These are phyloP conservation scores for Dryas drummondii DNA, from an alignment of 306 rosid species.

Conservation along the genomic window DNA sequence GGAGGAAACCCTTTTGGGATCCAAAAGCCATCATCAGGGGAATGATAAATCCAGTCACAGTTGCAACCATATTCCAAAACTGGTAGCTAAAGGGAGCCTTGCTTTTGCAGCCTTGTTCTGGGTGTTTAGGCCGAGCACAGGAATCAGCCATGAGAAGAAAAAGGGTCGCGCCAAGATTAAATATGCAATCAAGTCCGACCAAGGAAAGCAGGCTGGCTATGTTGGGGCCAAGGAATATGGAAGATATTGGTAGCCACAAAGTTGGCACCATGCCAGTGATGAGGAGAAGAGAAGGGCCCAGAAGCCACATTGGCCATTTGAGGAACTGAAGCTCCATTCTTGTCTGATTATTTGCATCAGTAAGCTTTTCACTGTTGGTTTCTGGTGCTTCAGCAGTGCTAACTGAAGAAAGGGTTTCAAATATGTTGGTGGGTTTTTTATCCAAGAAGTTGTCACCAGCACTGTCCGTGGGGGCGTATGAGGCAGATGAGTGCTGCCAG, in stretches of 20 bases:
- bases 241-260: slow-evolving; percentile 83
- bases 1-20: slow-evolving; percentile 59
- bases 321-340: slow-evolving; percentile 51
- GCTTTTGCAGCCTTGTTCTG: slow-evolving; percentile 52
- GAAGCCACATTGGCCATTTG: slow-evolving; percentile 92
- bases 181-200: slow-evolving; percentile 87
- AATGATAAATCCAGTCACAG: slow-evolving; percentile 58
- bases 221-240: slow-evolving; percentile 78
- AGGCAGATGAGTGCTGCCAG: slow-evolving; percentile 67
- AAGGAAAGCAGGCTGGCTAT: slow-evolving; percentile 83
- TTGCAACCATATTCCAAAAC: slow-evolving; percentile 82
- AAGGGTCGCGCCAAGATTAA: slow-evolving; percentile 83
- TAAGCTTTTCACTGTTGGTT: slow-evolving; percentile 33
- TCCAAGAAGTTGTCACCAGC: slow-evolving; percentile 47
- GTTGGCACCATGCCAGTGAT: slow-evolving; percentile 82
- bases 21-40: slow-evolving; percentile 61
- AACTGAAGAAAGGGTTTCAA: slow-evolving; percentile 53
- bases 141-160: slow-evolving; percentile 96
- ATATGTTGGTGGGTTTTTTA: slow-evolving; percentile 40
- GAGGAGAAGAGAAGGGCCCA: slow-evolving; percentile 84
- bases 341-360: slow-evolving; percentile 38
- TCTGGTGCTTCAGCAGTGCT: slow-evolving; percentile 39
- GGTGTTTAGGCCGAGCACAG: slow-evolving; percentile 57
- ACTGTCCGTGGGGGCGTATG: slow-evolving; percentile 44
- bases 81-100: slow-evolving; percentile 85